These are phyloP conservation scores for Clavulina sp. DNA, from an alignment of 768 basidiomycete species.

Conservation along the genomic window DNA sequence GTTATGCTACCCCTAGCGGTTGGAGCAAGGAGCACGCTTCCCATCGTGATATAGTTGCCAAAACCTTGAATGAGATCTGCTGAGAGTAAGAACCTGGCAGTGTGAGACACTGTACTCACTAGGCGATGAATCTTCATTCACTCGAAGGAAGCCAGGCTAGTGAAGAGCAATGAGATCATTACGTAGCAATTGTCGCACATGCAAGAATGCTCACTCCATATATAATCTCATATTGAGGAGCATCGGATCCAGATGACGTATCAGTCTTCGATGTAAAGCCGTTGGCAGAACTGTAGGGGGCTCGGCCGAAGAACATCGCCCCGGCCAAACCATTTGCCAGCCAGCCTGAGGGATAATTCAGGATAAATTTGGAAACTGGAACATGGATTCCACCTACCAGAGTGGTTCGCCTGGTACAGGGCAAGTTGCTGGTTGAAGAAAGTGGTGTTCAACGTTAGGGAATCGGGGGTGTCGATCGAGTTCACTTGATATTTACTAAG, in stretches of 20 bases:
- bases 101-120: no score
- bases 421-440: background rate
- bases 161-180: background rate
- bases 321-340: background rate
- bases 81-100: no score
- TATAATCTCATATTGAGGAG: background rate
- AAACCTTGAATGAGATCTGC: no score
- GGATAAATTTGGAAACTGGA: background rate
- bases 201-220: background rate
- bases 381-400: background rate
- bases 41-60: background rate
- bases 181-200: background rate
- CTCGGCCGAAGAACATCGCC: background rate
- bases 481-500: background rate
- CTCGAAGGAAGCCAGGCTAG: background rate
- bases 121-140: background rate
- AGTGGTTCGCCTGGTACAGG: background rate
- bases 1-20: conserved; percentile 19
- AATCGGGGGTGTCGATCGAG: background rate
- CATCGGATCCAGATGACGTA: background rate
- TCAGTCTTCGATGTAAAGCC: background rate
- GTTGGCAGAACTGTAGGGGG: background rate
- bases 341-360: background rate
- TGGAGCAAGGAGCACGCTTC: background rate
- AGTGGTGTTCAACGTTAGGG: background rate